Evolutionary conservation across 2,329 filamentous ascomycete species (phyloP).

Genomic region (Venturia effusa): DNA sequence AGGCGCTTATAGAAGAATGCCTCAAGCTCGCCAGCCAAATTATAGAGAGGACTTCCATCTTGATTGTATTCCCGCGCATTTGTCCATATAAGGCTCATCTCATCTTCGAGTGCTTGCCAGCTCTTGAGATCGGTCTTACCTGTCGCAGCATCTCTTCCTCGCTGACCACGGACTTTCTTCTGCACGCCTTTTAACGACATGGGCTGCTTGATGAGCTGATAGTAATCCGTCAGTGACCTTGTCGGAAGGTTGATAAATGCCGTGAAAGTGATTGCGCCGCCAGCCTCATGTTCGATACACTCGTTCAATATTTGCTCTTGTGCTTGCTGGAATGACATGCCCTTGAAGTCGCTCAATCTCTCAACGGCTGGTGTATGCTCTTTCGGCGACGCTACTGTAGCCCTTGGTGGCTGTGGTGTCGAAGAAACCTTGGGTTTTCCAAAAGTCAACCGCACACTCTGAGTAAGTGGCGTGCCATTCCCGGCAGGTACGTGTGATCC

Average conservation of each 20-base stretch:
- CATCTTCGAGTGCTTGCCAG: conserved; percentile 74
- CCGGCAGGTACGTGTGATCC: not conserved
- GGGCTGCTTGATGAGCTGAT: conserved; percentile 70
- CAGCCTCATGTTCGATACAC: conserved; percentile 55
- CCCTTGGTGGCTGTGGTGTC: conserved; percentile 1
- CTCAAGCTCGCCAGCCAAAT: conserved; percentile 68
- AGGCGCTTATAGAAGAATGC: conserved; percentile 50
- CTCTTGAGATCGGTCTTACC: conserved; percentile 61
- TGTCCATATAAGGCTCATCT: conserved; percentile 70
- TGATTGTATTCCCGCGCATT: conserved; percentile 89
- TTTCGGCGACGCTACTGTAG: not conserved
- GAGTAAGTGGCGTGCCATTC: not conserved
- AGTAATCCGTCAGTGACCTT: conserved; percentile 72
- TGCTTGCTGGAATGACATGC: conserved; percentile 69
- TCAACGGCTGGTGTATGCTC: not conserved
- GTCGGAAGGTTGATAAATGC: conserved; percentile 72
- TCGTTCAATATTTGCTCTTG: conserved; percentile 78
- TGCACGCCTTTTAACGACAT: conserved; percentile 68
- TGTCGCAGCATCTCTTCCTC: conserved; percentile 53
- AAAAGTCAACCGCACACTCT: not conserved
- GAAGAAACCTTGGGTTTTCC: not conserved
- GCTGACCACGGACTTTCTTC: conserved; percentile 63
- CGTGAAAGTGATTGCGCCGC: conserved; percentile 40
- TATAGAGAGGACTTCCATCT: conserved; percentile 75
- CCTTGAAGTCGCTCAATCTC: conserved; percentile 31